Conservation (phyloP, 306 rosid genomes). For the Pyrus communis region DNA sequence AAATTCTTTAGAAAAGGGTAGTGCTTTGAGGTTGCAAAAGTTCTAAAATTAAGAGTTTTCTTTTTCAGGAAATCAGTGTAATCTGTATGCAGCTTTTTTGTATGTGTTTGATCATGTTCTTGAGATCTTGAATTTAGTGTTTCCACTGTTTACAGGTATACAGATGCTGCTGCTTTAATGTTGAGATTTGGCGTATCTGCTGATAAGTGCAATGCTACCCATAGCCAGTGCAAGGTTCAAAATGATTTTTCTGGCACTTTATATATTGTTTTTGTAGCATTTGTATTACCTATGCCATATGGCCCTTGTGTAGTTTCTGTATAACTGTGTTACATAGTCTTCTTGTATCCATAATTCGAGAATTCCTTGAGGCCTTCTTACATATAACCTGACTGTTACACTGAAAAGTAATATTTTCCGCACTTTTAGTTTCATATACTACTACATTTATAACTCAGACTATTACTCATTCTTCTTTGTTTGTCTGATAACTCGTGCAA, state of each 20-base stretch:
- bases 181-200: constrained; percentile 84
- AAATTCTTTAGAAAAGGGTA: not conserved
- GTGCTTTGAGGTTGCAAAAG: not conserved
- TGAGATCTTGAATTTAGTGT: not conserved
- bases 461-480: not conserved
- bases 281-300: not conserved
- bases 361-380: not conserved
- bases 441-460: not conserved
- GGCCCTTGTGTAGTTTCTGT: not conserved
- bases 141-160: constrained; percentile 47
- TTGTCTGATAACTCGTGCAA: not conserved
- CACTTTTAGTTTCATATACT: not conserved
- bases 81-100: not conserved
- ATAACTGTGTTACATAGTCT: not conserved
- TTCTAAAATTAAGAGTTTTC: not conserved
- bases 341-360: not conserved
- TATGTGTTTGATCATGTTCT: not conserved
- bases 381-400: not conserved
- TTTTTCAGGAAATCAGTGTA: not conserved
- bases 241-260: constrained; percentile 1
- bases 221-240: constrained; percentile 84
- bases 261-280: not conserved
- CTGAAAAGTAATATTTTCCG: not conserved
- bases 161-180: constrained; percentile 72
- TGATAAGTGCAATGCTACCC: constrained; percentile 80